Evolutionary conservation across 2,329 filamentous ascomycete species (phyloP).

Genomic region (Dothistroma pini): DNA sequence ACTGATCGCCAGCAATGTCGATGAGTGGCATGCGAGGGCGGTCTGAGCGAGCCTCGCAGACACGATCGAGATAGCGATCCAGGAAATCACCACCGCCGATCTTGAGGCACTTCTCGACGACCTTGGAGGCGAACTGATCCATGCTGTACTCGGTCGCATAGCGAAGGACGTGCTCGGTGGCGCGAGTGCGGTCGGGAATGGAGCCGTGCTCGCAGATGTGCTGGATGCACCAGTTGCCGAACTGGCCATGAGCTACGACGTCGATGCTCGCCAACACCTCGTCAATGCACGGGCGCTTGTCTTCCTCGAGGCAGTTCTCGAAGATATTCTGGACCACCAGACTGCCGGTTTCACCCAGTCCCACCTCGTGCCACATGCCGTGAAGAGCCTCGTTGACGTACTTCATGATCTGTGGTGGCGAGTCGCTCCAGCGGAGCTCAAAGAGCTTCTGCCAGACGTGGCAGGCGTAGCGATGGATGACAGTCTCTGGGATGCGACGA

Average conservation of each 20-base stretch:
- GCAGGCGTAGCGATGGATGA: constrained; percentile 97
- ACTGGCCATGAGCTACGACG: constrained; percentile 93
- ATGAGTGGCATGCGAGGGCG: constrained; percentile 95
- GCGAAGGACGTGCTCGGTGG: constrained; percentile 90
- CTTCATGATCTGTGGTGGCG: constrained; percentile 96
- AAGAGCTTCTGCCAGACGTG: constrained; percentile 99
- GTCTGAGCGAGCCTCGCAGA: constrained; percentile 86
- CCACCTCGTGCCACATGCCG: constrained; percentile 99
- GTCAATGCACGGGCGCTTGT: constrained; percentile 98
- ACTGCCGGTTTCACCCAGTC: constrained; percentile 93
- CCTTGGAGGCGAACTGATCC: constrained; percentile 98
- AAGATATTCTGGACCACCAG: constrained; percentile 99
- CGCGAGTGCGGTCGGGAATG: constrained; percentile 83
- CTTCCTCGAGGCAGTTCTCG: constrained; percentile 96
- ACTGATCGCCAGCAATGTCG: constrained; percentile 97
- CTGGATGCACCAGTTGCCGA: constrained; percentile 99
- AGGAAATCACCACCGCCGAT: constrained; percentile 90
- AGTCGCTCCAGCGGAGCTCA: constrained; percentile 91
- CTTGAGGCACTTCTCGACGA: constrained; percentile 98
- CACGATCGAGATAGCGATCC: constrained; percentile 84
- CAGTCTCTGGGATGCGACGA: constrained; percentile 91
- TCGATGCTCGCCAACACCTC: constrained; percentile 95
- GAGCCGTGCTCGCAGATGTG: constrained; percentile 97
- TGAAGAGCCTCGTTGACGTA: constrained; percentile 92
- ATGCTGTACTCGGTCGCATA: constrained; percentile 96